phyloP scores from a whole-genome alignment of 805 yeast species.

The Candida dendrica region DNA sequence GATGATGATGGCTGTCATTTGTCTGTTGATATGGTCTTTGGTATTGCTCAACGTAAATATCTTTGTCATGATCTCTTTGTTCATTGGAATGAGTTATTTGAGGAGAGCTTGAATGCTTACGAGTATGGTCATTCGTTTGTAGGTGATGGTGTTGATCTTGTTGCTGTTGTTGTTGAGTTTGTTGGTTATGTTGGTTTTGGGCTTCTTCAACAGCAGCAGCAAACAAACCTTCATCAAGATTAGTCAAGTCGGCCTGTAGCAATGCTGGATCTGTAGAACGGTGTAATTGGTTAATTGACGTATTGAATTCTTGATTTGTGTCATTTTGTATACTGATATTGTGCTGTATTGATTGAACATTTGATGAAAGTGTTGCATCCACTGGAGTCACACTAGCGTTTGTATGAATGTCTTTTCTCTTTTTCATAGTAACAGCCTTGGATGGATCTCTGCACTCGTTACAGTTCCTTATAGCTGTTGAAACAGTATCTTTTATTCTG shows the following conservation, averaged over 20 bases:
- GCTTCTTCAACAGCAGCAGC: constrained; percentile 59
- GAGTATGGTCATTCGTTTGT: constrained; percentile 4
- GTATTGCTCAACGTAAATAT: constrained; percentile 1
- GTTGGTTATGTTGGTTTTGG: constrained; percentile 23
- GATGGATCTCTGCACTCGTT: constrained; percentile 43
- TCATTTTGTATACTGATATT: neutral
- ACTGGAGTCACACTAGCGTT: neutral
- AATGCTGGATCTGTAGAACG: constrained; percentile 11
- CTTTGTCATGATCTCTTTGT: constrained; percentile 2
- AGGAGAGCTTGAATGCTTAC: neutral
- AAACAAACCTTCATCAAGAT: constrained; percentile 23
- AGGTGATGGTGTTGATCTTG: constrained; percentile 11
- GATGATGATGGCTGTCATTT: constrained; percentile 7
- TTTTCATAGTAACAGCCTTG: constrained; percentile 9
- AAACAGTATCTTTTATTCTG: constrained; percentile 81
- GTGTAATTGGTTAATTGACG: constrained; percentile 5
- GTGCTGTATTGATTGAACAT: neutral
- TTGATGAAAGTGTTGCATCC: neutral
- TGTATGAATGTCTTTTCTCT: constrained; percentile 5
- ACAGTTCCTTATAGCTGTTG: constrained; percentile 71
- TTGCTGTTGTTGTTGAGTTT: constrained; percentile 14
- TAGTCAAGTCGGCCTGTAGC: constrained; percentile 14
- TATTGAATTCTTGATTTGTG: constrained; percentile 1
- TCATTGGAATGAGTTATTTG: constrained; percentile 5
- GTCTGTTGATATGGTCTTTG: constrained; percentile 4